Base-by-base conservation (phyloP, 2,329 filamentous ascomycete genomes). In the Colletotrichum tanaceti region DNA sequence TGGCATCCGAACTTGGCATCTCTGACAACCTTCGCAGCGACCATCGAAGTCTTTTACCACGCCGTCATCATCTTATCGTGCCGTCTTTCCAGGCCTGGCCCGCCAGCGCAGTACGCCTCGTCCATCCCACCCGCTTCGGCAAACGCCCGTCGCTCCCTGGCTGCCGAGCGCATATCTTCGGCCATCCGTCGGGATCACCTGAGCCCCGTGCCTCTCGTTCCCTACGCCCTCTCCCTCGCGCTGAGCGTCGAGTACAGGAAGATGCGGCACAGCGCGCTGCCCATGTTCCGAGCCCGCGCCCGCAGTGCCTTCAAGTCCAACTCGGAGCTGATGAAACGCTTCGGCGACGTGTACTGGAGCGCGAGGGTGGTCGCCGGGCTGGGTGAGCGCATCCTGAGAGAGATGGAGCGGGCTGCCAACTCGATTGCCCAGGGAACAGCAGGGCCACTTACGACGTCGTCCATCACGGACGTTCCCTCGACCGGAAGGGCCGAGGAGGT, bases 41-140 rank as follows among this genome's bases (percentile, higher is more conserved):
- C 88, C 0, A 82, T 90, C 7, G 88, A 90, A 71, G 84, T 86
- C 0, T 84, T 91, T 18, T 91, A 91, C 72, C 87, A 90, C 72
- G 87, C 88, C 3, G 85, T 91, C 7, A 85, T 87, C 43, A 89
- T 90, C 10, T 78, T 90, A 2, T 90, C 88, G 0, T 89, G 86
- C 58, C 83, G 88, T n/a, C 81, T 85, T 5, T 80, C 84, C 4
- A 75, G 82, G 13, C 79, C 79, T 13, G 77, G 82, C 50, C 79
- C 79, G 22, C 68, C 76, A 39, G 76, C 79, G 1, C 80, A 78
- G 49, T 81, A 79, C 41, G 79, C 77, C 32, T 73, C 61, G 61
- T 85, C 79, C 5, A 81, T 79, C 47, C 86, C 76, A 55, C 83
- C 77, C 16, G 82, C 81, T 28, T 84, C 80, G 41, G 85, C 82